These are phyloP conservation scores for Ogataea minuta DNA, from an alignment of 805 yeast genomes.

Conservation along the genomic window DNA sequence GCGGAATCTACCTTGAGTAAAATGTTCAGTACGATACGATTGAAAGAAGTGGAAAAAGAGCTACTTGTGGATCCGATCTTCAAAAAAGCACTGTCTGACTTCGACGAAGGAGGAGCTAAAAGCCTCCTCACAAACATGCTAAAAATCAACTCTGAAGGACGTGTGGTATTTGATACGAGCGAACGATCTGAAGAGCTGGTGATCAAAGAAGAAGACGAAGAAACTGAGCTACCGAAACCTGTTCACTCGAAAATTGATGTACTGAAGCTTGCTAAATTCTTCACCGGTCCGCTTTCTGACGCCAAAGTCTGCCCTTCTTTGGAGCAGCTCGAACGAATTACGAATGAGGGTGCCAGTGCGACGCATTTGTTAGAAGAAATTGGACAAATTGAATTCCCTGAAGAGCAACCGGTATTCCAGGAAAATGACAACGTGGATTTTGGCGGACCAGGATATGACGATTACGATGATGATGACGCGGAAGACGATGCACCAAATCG, in stretches of 20 bases:
- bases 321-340: constrained; percentile 46
- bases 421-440: constrained; percentile 22
- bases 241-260: constrained; percentile 8
- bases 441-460: constrained; percentile 22
- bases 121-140: constrained; percentile 50
- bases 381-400: constrained; percentile 23
- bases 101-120: constrained; percentile 64
- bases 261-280: constrained; percentile 9
- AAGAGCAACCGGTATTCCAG: constrained; percentile 17
- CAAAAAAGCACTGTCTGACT: constrained; percentile 53
- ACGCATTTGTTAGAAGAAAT: constrained; percentile 27
- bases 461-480: constrained; percentile 26
- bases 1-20: constrained; percentile 36
- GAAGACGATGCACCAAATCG: constrained; percentile 15
- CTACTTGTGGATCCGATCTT: constrained; percentile 55
- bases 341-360: constrained; percentile 29
- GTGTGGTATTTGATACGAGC: constrained; percentile 50
- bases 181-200: constrained; percentile 23
- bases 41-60: constrained; percentile 50
- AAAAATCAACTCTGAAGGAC: constrained; percentile 43
- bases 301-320: constrained; percentile 69
- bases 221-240: neutral
- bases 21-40: constrained; percentile 39
- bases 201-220: constrained; percentile 12
- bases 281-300: constrained; percentile 29